Conservation (phyloP, 2,329 filamentous ascomycete species). For the Penicillium brasilianum region DNA sequence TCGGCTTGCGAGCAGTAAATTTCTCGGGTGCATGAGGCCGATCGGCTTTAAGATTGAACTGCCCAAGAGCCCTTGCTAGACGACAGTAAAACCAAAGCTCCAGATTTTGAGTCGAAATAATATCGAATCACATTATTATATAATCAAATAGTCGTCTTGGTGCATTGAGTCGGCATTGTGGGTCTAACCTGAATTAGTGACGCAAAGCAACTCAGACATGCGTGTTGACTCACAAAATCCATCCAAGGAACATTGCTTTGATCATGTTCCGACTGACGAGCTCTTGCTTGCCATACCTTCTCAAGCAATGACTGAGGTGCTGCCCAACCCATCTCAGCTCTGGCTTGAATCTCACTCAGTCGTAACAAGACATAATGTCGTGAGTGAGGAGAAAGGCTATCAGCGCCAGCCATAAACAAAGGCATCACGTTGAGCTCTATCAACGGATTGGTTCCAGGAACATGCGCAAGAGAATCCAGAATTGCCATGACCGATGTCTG, state of each 20-base stretch:
- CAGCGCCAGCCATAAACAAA: slow-evolving; percentile 38
- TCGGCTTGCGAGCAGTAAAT: slow-evolving; percentile 24
- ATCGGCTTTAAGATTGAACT: slow-evolving; percentile 29
- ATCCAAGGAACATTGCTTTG: slow-evolving; percentile 35
- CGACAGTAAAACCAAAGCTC: not conserved
- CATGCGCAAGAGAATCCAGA: slow-evolving; percentile 33
- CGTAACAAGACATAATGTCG: slow-evolving; percentile 39
- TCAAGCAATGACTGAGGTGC: slow-evolving; percentile 30
- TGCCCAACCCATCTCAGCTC: slow-evolving; percentile 34
- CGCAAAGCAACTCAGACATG: not conserved
- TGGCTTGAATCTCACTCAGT: slow-evolving; percentile 32
- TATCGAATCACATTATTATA: slow-evolving; percentile 17
- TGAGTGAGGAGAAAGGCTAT: slow-evolving; percentile 34
- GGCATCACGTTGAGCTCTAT: slow-evolving; percentile 38
- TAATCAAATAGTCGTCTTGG: slow-evolving; percentile 40
- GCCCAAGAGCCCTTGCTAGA: not conserved
- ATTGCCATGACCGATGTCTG: slow-evolving; percentile 35
- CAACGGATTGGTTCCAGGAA: slow-evolving; percentile 30
- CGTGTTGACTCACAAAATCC: slow-evolving; percentile 31
- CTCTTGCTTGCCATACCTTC: slow-evolving; percentile 36
- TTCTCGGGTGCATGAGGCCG: slow-evolving; percentile 27
- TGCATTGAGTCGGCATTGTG: slow-evolving; percentile 26
- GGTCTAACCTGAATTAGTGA: slow-evolving; percentile 26
- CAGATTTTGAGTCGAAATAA: not conserved
- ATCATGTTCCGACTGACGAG: slow-evolving; percentile 26